Base-by-base conservation (phyloP, 2,329 filamentous ascomycete genomes). In the Nemania sp. region DNA sequence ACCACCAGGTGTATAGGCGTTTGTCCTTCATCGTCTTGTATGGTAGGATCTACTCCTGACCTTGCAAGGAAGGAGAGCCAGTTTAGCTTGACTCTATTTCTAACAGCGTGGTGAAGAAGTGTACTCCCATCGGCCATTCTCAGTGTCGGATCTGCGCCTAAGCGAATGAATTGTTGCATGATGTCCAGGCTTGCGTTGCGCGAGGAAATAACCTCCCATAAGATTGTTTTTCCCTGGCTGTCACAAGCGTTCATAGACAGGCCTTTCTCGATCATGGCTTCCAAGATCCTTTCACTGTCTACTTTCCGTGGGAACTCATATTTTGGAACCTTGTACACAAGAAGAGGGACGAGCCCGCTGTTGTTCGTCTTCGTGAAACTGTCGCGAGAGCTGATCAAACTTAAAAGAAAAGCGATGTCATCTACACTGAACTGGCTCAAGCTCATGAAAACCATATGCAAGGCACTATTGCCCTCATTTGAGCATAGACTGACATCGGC, bases 391-490 rank as follows among this genome's bases (percentile, higher is more conserved):
- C 48, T 25, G 1, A 50, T 17, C 18, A 50, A 18, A 39, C 48
- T 50, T n/a, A 50, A n/a, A 3, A 50, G 48, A 25, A 50, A 50
- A 13, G 48, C 34, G 15, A 50, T 50, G 15, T 50, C 17, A 25
- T 25, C 13, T 39, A 7, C 6, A 12, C 25, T 50, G 11, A 50
- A 50, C 34, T 50, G 37, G 34, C 20, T 39, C 9, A 50, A 40
- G 21, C 34, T 46, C 39, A 54, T 46, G 25, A 54, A 54, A 43
- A 54, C 32, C 40, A 46, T 35, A 21, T 46, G 39, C 18, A 54
- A 42, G 39, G 21, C 37, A 13, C 21, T 43, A 13, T 54, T 43
- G 20, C 50, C 48, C 5, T 25, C 15, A 15, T 39, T 39, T n/a
- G 48, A 50, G 5, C n/a, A 25, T 25, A 50, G 5, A n/a, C 48